Base-by-base conservation (phyloP, 192 early-diverging fungal species). In the Oehlia diaphana region DNA sequence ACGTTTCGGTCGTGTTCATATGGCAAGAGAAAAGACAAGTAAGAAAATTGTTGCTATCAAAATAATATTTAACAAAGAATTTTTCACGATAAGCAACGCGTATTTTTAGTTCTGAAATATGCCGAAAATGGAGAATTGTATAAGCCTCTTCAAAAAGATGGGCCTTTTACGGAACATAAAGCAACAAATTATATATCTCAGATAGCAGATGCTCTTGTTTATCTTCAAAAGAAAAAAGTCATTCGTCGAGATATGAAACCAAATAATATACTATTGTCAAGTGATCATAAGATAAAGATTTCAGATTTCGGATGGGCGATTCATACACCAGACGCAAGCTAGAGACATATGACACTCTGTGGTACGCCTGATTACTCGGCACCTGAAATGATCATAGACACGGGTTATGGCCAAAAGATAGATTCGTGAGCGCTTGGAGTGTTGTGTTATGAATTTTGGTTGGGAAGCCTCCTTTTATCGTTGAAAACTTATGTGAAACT, bases 181-280 rank as follows among this genome's bases (percentile, higher is more conserved):
- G 92, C 96, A 3, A 87, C 96, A 63, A 21, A 42, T 53, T 75
- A 75, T 63, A 92, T 98, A 77, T 85, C 86, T 58, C 95, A 99
- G 86, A 92, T 99, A 86, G 90, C 95, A 16, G 90, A 88, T n/a
- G 96, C 96, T 23, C 84, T 99, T 2, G 73, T 85, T 5, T 99
- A 98, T 76, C 85, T 98, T 49, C 96, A 99, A 84, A 84, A 87
- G 69, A 96, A 97, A 74, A 86, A 95, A 77, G 93, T 99, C 13
- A 98, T 99, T 79, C 97, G 98, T 80, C 87, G 97, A 65, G 97
- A 99, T 80, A 96, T 99, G 78, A 99, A 99, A 84, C 97, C 96
- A 23, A 96, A 98, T 81, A 99, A 99, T 72, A 78, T 99, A 71
- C 83, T 99, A 74, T 83, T 99, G 21, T 94, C 93, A 26, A 78